These are phyloP conservation scores for Boeremia lycopersici DNA, from an alignment of 2,329 filamentous ascomycete genomes.

Conservation along the genomic window DNA sequence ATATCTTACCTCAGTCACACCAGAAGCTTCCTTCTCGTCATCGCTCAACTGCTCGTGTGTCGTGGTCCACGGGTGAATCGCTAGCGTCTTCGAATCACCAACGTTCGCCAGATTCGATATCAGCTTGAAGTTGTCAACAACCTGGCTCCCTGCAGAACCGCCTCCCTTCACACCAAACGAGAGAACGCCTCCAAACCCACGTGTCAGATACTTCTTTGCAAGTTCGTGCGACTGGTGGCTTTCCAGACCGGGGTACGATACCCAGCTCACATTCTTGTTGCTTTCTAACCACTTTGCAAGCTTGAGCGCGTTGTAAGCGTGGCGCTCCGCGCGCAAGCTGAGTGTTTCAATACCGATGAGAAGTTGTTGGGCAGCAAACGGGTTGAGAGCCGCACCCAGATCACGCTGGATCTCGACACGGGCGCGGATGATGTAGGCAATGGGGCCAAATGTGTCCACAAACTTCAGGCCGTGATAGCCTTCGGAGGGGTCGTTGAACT, in stretches of 20 bases:
- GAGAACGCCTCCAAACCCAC: constrained; percentile 87
- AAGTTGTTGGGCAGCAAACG: constrained; percentile 91
- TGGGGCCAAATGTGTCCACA: constrained; percentile 86
- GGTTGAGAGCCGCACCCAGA: constrained; percentile 80
- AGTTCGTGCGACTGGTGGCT: constrained; percentile 78
- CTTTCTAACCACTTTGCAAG: constrained; percentile 83
- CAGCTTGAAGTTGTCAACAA: constrained; percentile 93
- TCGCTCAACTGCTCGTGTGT: constrained; percentile 91
- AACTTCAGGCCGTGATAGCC: constrained; percentile 95
- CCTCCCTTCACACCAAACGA: constrained; percentile 94
- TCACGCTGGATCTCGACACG: constrained; percentile 92
- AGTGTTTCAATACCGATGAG: constrained; percentile 89
- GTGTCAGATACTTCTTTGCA: constrained; percentile 85
- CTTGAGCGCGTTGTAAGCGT: constrained; percentile 80
- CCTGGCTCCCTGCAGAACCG: constrained; percentile 77
- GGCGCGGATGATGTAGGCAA: constrained; percentile 82
- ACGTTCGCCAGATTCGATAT: constrained; percentile 97
- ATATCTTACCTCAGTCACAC: constrained; percentile 72
- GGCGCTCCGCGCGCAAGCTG: constrained; percentile 82
- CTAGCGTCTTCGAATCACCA: constrained; percentile 91
- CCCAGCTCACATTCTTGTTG: constrained; percentile 86
- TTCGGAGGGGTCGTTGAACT: constrained; percentile 85
- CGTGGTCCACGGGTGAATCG: constrained; percentile 93
- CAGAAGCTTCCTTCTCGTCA: constrained; percentile 78
- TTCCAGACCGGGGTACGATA: constrained; percentile 87